Conservation (phyloP, 495 filamentous ascomycete genomes). For the Penicillium verhagenii region DNA sequence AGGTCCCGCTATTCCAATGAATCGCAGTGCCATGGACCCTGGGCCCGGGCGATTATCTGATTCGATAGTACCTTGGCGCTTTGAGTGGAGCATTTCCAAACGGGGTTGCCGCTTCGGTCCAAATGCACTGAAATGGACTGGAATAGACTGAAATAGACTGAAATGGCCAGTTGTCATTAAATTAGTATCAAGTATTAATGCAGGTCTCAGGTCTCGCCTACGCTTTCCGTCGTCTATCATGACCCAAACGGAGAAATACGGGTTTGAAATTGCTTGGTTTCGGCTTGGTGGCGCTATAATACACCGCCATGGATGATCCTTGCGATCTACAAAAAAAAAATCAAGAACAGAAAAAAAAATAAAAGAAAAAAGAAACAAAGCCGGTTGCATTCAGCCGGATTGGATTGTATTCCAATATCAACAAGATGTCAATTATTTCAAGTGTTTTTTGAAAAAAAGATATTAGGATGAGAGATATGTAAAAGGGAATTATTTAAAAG, state of each 20-base stretch:
- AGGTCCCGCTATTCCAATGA: slow-evolving; percentile 3
- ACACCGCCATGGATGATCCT: slow-evolving; percentile 3
- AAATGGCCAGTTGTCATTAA: no score
- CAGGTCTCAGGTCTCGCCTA: background rate
- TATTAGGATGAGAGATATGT: no score
- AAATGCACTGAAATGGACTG: no score
- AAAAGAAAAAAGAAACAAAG: no score
- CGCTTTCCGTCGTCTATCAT: background rate
- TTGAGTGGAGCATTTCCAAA: no score
- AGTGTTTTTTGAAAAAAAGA: no score
- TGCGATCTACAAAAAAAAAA: background rate
- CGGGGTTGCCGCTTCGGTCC: background rate
- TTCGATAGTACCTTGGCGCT: background rate
- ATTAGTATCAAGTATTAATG: no score
- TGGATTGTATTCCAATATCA: background rate
- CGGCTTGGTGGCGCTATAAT: background rate
- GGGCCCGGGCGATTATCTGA: background rate
- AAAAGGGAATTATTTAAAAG: no score
- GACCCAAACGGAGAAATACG: background rate
- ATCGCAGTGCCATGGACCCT: slow-evolving; percentile 6
- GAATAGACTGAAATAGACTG: no score
- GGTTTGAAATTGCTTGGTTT: background rate
- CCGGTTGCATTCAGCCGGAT: no score
- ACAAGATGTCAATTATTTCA: no score
- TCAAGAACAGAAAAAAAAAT: no score